Percentiles rank a stretch among this genome's conserved stretches.
Conservation (phyloP, 306 rosid genomes). For the Lathyrus sativus region DNA sequence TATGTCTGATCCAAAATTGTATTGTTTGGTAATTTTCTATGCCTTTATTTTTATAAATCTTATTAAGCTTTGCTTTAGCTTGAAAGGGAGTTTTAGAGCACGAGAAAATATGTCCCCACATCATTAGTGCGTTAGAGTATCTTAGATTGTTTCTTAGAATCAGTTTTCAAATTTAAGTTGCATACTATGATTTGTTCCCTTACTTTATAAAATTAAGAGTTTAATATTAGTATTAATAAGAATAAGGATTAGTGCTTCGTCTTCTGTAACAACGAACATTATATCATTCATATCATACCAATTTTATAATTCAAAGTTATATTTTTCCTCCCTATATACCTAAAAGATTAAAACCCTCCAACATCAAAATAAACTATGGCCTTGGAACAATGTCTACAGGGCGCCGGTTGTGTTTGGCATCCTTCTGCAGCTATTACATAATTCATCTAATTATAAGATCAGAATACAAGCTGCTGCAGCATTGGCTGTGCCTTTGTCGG, state of each 20-base stretch:
- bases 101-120: background rate
- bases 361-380: conserved; percentile 10
- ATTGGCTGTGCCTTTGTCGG: conserved; percentile 78
- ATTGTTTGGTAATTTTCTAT: background rate
- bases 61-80: background rate
- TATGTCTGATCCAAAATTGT: background rate
- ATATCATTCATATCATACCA: background rate
- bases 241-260: background rate
- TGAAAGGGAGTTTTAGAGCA: background rate
- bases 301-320: background rate
- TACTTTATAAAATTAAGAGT: background rate
- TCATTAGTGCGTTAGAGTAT: background rate
- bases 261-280: background rate
- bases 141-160: background rate
- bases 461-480: conserved; percentile 98
- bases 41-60: background rate
- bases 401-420: conserved; percentile 76
- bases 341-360: conserved; percentile 2
- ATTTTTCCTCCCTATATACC: background rate
- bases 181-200: background rate
- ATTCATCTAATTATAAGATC: conserved; percentile 87
- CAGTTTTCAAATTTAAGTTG: background rate
- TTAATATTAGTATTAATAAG: conserved; percentile 1
- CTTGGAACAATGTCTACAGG: conserved; percentile 49
- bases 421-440: conserved; percentile 77